Evolutionary conservation across 2,329 filamentous ascomycete species (phyloP).

Genomic region (Fusarium phyllophilum): DNA sequence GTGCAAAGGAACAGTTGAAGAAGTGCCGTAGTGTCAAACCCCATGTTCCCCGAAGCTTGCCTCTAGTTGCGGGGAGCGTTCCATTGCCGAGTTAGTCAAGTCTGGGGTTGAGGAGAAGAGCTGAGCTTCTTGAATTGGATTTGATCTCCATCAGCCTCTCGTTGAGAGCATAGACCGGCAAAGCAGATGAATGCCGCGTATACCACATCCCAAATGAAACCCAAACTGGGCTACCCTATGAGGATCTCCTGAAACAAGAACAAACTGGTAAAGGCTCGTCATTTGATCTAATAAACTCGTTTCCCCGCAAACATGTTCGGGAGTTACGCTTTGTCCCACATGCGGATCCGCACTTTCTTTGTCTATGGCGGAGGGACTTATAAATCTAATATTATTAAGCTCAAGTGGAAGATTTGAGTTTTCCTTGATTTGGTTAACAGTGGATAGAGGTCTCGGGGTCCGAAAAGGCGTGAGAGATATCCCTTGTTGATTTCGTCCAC

Average conservation of each 20-base stretch:
- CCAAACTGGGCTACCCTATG: background rate
- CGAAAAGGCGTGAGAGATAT: background rate
- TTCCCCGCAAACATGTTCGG: conserved; percentile 25
- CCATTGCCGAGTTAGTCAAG: conserved; percentile 12
- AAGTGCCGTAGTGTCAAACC: background rate
- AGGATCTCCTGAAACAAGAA: background rate
- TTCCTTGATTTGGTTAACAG: background rate
- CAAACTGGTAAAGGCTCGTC: background rate
- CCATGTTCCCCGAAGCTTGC: conserved; percentile 10
- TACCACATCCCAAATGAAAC: background rate
- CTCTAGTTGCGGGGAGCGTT: conserved; percentile 29
- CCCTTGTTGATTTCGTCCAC: background rate
- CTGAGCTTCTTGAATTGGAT: background rate
- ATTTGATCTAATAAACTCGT: background rate
- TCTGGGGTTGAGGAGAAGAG: conserved; percentile 18
- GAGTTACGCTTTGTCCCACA: conserved; percentile 7
- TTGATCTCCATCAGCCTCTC: background rate
- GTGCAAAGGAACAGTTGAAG: conserved; percentile 15
- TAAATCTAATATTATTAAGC: background rate
- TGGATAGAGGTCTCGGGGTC: background rate
- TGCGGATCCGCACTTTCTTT: conserved; percentile 28
- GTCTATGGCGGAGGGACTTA: background rate
- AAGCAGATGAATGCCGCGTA: background rate
- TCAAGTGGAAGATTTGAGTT: background rate
- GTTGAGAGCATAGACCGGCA: no score